These are phyloP conservation scores for Jatropha podagrica DNA, from an alignment of 441 rosid species.

Conservation along the genomic window DNA sequence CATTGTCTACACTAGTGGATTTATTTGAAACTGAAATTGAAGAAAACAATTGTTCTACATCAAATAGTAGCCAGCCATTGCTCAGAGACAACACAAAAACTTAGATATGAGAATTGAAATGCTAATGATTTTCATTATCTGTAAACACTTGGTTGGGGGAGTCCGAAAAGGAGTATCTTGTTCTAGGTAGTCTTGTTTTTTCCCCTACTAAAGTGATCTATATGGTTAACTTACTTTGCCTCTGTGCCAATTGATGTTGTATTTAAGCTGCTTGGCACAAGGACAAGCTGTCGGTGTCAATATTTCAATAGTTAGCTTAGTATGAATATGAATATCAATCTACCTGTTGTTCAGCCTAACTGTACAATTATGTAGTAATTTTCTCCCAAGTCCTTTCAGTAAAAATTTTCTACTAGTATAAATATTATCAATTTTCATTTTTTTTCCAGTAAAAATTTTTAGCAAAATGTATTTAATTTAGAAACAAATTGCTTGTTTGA, in stretches of 20 bases:
- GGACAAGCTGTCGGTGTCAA: background rate
- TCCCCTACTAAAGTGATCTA: background rate
- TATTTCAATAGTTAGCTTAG: background rate
- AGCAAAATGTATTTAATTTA: no score
- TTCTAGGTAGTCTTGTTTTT: background rate
- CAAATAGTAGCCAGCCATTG: background rate
- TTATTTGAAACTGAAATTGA: conserved; percentile 1
- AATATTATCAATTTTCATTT: no score
- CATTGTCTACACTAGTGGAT: background rate
- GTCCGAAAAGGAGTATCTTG: background rate
- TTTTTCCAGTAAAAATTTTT: no score
- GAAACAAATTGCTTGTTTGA: no score
- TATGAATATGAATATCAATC: background rate
- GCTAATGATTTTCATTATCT: background rate
- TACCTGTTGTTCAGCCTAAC: background rate
- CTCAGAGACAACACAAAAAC: background rate
- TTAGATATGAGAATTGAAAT: background rate
- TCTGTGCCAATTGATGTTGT: background rate
- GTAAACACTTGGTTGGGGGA: background rate
- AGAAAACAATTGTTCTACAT: background rate
- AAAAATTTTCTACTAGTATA: no score
- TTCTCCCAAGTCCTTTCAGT: no score
- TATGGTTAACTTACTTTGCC: background rate
- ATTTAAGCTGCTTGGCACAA: background rate
- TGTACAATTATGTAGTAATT: background rate